phyloP scores from a whole-genome alignment of 2,329 filamentous ascomycete species.

The Diatrype stigma region DNA sequence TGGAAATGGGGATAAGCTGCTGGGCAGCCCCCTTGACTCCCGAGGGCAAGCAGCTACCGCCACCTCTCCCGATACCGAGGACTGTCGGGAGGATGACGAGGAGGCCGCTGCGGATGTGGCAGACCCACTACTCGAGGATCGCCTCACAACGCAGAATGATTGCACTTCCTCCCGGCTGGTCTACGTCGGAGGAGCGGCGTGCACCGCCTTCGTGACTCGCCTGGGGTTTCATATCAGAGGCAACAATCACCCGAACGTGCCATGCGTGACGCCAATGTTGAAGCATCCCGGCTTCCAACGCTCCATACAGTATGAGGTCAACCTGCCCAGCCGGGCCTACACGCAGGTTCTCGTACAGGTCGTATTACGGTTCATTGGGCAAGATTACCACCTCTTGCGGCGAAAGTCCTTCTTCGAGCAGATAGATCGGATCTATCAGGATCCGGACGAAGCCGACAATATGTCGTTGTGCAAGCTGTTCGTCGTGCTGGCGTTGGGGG shows the following conservation, averaged over 20 bases:
- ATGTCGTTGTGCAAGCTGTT: conserved; percentile 11
- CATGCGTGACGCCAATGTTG: conserved; percentile 11
- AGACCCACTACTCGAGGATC: conserved; percentile 14
- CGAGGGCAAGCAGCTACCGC: not conserved
- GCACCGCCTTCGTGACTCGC: conserved; percentile 12
- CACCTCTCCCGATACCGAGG: not conserved
- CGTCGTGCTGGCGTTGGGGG: conserved; percentile 12
- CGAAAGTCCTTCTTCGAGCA: conserved; percentile 26
- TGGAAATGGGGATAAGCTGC: not conserved
- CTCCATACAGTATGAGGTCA: conserved; percentile 11
- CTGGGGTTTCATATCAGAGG: conserved; percentile 5
- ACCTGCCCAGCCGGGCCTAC: conserved; percentile 30
- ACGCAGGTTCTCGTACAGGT: conserved; percentile 32
- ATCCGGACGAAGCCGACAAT: conserved; percentile 11
- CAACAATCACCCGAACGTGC: conserved; percentile 1
- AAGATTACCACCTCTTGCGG: conserved; percentile 32
- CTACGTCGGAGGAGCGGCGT: conserved; percentile 15
- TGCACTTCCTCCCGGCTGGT: conserved; percentile 7
- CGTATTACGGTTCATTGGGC: conserved; percentile 30
- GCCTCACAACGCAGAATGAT: conserved; percentile 9
- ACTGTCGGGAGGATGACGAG: conserved; percentile 6
- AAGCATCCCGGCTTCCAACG: conserved; percentile 9
- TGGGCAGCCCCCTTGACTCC: not conserved
- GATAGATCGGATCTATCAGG: conserved; percentile 28
- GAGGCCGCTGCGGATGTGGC: conserved; percentile 8